Evolutionary conservation across 2,329 filamentous ascomycete species (phyloP), one percentile per base, ranked within the genome.

Genomic region (Fusarium sp.): DNA sequence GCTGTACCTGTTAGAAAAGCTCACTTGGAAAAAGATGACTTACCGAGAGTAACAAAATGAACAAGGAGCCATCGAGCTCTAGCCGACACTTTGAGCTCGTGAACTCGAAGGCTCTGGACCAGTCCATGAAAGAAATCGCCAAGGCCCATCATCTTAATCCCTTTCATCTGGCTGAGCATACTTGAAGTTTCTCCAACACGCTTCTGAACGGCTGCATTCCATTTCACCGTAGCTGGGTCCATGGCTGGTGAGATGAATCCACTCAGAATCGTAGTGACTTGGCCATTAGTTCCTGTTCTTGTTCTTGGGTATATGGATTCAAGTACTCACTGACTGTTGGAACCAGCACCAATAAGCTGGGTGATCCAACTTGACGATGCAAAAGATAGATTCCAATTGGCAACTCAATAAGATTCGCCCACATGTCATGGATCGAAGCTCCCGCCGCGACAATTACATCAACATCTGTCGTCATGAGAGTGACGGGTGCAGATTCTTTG

Each of bases 401-500:
- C 16, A 85, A 72, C 31, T 86, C 82, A 14, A 85, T 67, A 1
- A 82, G 56, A 22, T 78, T 77, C 4, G 83, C 80, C 83, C 83
- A 85, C n/a, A 82, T 74, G 5, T 84, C 83, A 69, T 83, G 79
- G 1, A 84, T 62, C 0, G 71, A 63, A 0, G 74, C 69, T 14
- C 80, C 68, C 6, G 79, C 77, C 10, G 65, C 60, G 2, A 77
- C 72, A 10, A 84, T 79, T 0, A 69, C 71, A 10, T 85, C 84
- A 7, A 87, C 81, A 61, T 87, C 85, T 1, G 84, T 82, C 17
- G 82, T 84, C 84, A 87, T 87, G 9, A 87, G 77, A 1, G 85
- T 87, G 6, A 85, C 72, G 1, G 85, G 80, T 1, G 81, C 81
- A 1, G 80, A 79, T 24, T 84, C 83, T 17, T 83, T 80, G 27